Conservation (phyloP, 2,329 filamentous ascomycete genomes). For the Fusarium siculi region DNA sequence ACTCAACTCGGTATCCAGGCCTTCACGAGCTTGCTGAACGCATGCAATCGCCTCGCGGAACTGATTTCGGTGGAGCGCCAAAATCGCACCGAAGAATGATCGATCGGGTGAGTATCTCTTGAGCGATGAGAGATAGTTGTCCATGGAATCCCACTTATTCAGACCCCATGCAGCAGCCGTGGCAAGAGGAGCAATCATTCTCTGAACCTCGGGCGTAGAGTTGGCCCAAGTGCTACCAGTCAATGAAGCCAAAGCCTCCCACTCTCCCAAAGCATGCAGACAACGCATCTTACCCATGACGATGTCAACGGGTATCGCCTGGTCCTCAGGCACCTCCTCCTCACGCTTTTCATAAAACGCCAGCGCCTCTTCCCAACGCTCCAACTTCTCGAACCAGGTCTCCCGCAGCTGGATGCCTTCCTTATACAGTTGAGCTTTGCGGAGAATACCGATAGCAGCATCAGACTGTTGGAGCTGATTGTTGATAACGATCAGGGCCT, state of each 20-base stretch:
- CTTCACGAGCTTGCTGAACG: constrained; percentile 91
- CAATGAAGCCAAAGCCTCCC: constrained; percentile 89
- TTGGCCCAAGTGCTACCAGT: constrained; percentile 95
- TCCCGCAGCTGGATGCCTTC: constrained; percentile 94
- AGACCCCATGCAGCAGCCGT: constrained; percentile 97
- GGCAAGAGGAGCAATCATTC: constrained; percentile 90
- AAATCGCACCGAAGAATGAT: constrained; percentile 96
- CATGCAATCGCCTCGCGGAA: constrained; percentile 90
- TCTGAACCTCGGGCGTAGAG: constrained; percentile 86
- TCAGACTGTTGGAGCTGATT: constrained; percentile 99
- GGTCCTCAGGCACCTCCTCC: constrained; percentile 68
- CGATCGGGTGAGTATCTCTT: constrained; percentile 92
- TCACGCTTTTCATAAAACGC: constrained; percentile 92
- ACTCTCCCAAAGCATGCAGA: constrained; percentile 95
- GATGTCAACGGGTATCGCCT: constrained; percentile 81
- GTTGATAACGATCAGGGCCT: constrained; percentile 98
- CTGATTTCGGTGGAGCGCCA: constrained; percentile 94
- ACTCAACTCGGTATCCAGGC: constrained; percentile 93
- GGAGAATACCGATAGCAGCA: constrained; percentile 95
- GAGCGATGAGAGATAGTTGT: constrained; percentile 95
- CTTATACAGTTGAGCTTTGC: constrained; percentile 94
- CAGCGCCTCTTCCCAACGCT: constrained; percentile 97
- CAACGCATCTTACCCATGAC: constrained; percentile 99
- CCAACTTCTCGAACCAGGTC: constrained; percentile 98
- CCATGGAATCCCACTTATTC: constrained; percentile 98